Evolutionary conservation across 306 rosid genomes (phyloP), one percentile per base, ranked within the genome.

Genomic region (Fragaria vesca): DNA sequence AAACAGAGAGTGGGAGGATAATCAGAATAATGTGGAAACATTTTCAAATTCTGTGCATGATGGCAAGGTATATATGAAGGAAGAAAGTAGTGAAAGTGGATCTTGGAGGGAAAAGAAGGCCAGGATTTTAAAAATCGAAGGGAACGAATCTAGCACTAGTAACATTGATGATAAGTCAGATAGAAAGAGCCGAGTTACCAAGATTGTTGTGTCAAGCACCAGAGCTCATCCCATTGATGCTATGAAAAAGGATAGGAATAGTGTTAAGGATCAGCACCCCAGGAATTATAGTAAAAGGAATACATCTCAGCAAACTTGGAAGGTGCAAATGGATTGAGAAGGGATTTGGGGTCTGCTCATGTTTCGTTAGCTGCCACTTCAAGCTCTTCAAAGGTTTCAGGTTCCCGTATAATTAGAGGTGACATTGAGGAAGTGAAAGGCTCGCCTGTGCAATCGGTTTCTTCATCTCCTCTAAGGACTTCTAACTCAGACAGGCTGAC

Each of bases 381-480:
- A 77, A 91, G 90, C 87, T 91, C 93, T 79, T 93, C 98, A 68
- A 89, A 91, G 85, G 81, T 87, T 76, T 91, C 97, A 54, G 84
- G 89, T 42, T 87, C 89, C 77, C 82, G 69, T 76, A 85, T 72
- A 84, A 79, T 51, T 17, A 87, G 86, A 73, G 84, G 83, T 76
- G 80, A 89, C 73, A 60, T 83, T 82, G 89, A 82, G 74, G 90
- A 85, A 57, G 85, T 80, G 68, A 88, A 81, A 82, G 86, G 83
- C 71, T 93, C 93, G 30, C 90, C 98, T 4, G 91, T 87, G 47
- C 93, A 87, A 81, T 93, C 98, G 21, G 92, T 90, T 78, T 86
- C 97, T 47, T 91, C 98, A 3, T 90, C 93, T 43, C 98, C 93
- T 73, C 66, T 82, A 47, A 83, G 88, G 87, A 70, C 85, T 43